phyloP scores from a whole-genome alignment of 495 filamentous ascomycete species.

The Aspergillus nanangensis region DNA sequence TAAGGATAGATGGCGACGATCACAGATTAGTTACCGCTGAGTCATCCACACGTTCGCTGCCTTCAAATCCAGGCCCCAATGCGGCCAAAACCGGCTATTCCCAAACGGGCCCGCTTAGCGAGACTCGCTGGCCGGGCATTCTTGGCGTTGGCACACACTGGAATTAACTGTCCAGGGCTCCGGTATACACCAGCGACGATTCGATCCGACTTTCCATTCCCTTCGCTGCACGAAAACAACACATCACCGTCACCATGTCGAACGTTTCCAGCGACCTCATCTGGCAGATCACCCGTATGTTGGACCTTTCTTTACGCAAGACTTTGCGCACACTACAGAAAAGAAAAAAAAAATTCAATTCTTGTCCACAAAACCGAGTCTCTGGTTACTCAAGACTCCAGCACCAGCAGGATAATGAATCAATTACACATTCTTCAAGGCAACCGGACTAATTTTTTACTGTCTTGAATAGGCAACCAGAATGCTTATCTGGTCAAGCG shows the following conservation, averaged over 20 bases:
- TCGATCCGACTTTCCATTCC: conserved; percentile 22
- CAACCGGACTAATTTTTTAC: conserved; percentile 12
- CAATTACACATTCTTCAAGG: background rate
- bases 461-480: conserved; percentile 55
- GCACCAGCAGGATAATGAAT: too few species aligned
- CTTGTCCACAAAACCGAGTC: too few species aligned
- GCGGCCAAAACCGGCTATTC: conserved; percentile 23
- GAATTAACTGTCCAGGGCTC: conserved; percentile 16
- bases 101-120: conserved; percentile 41
- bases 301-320: background rate
- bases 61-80: conserved; percentile 11
- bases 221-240: conserved; percentile 11
- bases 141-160: conserved; percentile 32
- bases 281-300: conserved; percentile 88
- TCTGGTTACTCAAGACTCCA: too few species aligned
- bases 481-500: conserved; percentile 90
- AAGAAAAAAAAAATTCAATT: background rate
- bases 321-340: background rate
- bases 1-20: too few species aligned
- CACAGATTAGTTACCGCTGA: too few species aligned
- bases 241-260: conserved; percentile 43
- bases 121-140: conserved; percentile 21
- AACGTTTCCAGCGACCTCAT: conserved; percentile 82
- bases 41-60: conserved; percentile 2
- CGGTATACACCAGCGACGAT: conserved; percentile 13